Evolutionary conservation across 1,284 basidiomycete genomes (phyloP).

Genomic region (Coniophora puteana): DNA sequence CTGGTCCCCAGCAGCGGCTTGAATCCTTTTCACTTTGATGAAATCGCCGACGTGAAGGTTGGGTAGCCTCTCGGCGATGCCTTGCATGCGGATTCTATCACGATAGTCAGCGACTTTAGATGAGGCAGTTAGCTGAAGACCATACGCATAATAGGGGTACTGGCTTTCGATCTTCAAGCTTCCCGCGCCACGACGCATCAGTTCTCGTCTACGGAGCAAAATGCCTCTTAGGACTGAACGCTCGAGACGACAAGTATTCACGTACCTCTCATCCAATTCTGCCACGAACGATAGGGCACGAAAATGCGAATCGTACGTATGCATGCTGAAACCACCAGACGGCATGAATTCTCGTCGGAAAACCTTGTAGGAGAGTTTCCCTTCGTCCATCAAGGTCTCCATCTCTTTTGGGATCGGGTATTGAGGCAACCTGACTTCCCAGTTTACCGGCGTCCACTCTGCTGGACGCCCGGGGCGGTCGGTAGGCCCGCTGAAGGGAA

Average conservation of each 20-base stretch:
- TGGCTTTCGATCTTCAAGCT: constrained; percentile 31
- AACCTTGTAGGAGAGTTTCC: no score
- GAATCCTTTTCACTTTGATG: constrained; percentile 37
- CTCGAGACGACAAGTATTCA: constrained; percentile 12
- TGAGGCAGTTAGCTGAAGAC: constrained; percentile 1
- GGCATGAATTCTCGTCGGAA: constrained; percentile 33
- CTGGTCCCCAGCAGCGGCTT: constrained; percentile 21
- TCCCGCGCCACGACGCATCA: constrained; percentile 40
- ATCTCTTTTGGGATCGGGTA: constrained; percentile 11
- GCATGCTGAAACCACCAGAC: constrained; percentile 23
- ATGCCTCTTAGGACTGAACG: constrained; percentile 1
- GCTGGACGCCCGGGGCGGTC: constrained; percentile 10
- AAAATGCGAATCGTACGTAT: constrained; percentile 38
- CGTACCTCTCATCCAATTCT: constrained; percentile 42
- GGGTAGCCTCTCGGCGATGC: constrained; percentile 46
- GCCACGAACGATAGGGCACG: constrained; percentile 42
- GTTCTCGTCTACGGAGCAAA: constrained; percentile 35
- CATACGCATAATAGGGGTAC: constrained; percentile 37
- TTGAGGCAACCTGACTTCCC: constrained; percentile 17
- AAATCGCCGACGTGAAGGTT: constrained; percentile 49
- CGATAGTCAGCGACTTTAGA: constrained; percentile 6
- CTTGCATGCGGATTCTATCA: constrained; percentile 43
- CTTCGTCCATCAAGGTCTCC: constrained; percentile 18
- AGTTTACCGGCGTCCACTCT: constrained; percentile 15
- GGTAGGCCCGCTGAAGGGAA: constrained; percentile 12